These are phyloP conservation scores for Ambrosiella xylebori DNA, from an alignment of 2,329 filamentous ascomycete species.

Conservation along the genomic window DNA sequence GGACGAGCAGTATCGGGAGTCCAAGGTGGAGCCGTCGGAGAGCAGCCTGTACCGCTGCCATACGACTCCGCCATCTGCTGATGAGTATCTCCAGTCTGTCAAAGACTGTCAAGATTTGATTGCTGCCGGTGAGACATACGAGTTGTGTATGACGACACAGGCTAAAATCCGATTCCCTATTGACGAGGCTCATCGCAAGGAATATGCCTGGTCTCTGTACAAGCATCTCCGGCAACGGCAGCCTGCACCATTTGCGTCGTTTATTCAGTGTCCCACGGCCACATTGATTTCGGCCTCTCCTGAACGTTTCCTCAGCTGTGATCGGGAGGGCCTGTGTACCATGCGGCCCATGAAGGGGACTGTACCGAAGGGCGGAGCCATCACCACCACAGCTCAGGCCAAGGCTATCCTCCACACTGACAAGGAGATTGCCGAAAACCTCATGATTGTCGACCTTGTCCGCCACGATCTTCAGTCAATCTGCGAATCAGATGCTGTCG, in stretches of 20 bases:
- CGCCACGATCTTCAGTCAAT: constrained; percentile 82
- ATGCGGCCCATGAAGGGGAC: constrained; percentile 96
- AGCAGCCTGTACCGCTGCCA: neutral
- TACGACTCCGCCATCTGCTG: constrained; percentile 24
- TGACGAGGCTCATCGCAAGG: constrained; percentile 19
- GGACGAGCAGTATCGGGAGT: too few species aligned
- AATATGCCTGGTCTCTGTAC: constrained; percentile 49
- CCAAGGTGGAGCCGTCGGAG: neutral
- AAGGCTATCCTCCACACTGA: constrained; percentile 55
- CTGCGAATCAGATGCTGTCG: constrained; percentile 55
- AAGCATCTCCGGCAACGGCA: constrained; percentile 51
- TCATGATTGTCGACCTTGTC: constrained; percentile 98
- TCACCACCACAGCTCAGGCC: constrained; percentile 53
- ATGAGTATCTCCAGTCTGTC: constrained; percentile 50
- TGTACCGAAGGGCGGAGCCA: constrained; percentile 55
- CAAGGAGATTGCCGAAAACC: constrained; percentile 87
- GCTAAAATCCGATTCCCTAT: constrained; percentile 38
- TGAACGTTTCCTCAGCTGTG: constrained; percentile 62
- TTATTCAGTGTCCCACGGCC: constrained; percentile 48
- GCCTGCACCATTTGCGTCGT: constrained; percentile 73
- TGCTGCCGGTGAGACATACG: constrained; percentile 65
- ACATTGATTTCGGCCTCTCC: constrained; percentile 73
- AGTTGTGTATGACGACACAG: constrained; percentile 66
- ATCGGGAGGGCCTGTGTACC: constrained; percentile 39
- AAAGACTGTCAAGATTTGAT: constrained; percentile 52